phyloP scores from a whole-genome alignment of 2,329 filamentous ascomycete species.

The Talaromyces sp. region DNA sequence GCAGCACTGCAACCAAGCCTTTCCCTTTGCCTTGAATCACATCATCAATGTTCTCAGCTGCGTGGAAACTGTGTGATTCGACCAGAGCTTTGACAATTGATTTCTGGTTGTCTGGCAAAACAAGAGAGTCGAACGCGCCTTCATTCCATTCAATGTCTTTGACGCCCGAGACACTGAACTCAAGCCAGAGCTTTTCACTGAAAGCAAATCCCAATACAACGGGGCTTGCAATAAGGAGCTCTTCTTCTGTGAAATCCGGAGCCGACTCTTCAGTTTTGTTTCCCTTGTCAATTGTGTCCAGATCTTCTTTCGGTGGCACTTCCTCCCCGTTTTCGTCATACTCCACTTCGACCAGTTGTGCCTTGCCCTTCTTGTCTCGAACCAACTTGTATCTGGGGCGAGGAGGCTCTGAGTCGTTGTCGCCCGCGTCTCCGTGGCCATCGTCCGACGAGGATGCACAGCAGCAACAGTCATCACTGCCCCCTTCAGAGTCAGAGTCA shows the following conservation, averaged over 20 bases:
- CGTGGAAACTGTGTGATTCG: conserved; percentile 75
- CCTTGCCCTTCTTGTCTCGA: conserved; percentile 47
- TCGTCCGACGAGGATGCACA: conserved; percentile 28
- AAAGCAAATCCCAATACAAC: conserved; percentile 84
- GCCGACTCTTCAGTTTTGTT: conserved; percentile 18
- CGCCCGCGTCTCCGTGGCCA: conserved; percentile 32
- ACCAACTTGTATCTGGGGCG: conserved; percentile 48
- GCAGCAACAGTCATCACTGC: conserved; percentile 38
- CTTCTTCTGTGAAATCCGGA: conserved; percentile 68
- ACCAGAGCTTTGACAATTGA: conserved; percentile 73
- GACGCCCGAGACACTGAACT: conserved; percentile 74
- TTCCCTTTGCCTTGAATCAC: conserved; percentile 80
- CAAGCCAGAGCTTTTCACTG: conserved; percentile 82
- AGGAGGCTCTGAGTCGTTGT: conserved; percentile 27
- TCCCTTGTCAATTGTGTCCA: conserved; percentile 48
- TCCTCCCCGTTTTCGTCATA: conserved; percentile 52
- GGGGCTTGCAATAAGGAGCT: conserved; percentile 76
- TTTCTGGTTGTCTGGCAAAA: conserved; percentile 60
- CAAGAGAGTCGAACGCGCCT: conserved; percentile 73
- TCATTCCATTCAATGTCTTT: conserved; percentile 80
- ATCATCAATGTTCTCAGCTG: conserved; percentile 75
- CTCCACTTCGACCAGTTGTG: conserved; percentile 49
- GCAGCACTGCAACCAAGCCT: conserved; percentile 74
- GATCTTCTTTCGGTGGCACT: conserved; percentile 47
- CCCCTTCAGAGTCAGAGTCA: conserved; percentile 32